Percentiles rank a stretch among this genome's conserved stretches.
Evolutionary conservation across 768 basidiomycete genomes (phyloP).

Genomic region (Boletus rufocinnamomeus): DNA sequence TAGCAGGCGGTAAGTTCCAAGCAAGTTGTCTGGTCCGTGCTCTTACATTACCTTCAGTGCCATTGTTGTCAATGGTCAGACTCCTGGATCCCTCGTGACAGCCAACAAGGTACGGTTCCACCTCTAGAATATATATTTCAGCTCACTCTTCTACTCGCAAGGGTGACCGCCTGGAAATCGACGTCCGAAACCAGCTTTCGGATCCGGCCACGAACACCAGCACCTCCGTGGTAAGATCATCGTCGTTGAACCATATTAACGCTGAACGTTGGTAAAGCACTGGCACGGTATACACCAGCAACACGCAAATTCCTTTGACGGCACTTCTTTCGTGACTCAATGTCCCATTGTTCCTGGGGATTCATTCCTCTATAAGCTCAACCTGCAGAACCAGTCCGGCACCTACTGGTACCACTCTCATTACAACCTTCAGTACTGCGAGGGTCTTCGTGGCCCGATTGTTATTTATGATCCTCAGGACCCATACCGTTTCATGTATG

Average conservation of each 20-base stretch:
- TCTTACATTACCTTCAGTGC: conserved; percentile 26
- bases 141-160: conserved; percentile 13
- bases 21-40: background rate
- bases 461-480: conserved; percentile 47
- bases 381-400: conserved; percentile 28
- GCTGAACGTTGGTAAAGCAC: conserved; percentile 26
- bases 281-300: conserved; percentile 54
- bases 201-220: conserved; percentile 41
- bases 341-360: conserved; percentile 44
- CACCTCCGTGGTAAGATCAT: conserved; percentile 42
- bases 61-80: conserved; percentile 43
- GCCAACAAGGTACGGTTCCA: conserved; percentile 37
- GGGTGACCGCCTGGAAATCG: conserved; percentile 44
- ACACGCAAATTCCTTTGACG: conserved; percentile 46
- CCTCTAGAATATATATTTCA: background rate
- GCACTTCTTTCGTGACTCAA: conserved; percentile 48
- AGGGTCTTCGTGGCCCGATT: conserved; percentile 52
- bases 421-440: conserved; percentile 53
- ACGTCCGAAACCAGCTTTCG: conserved; percentile 42
- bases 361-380: conserved; percentile 43
- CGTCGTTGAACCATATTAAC: background rate
- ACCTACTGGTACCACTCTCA: conserved; percentile 55
- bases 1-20: conserved; percentile 27
- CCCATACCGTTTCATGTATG: conserved; percentile 34
- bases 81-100: conserved; percentile 43